phyloP scores from a whole-genome alignment of 371 early-diverging fungal genomes.

The Nosema muscidifuracis region DNA sequence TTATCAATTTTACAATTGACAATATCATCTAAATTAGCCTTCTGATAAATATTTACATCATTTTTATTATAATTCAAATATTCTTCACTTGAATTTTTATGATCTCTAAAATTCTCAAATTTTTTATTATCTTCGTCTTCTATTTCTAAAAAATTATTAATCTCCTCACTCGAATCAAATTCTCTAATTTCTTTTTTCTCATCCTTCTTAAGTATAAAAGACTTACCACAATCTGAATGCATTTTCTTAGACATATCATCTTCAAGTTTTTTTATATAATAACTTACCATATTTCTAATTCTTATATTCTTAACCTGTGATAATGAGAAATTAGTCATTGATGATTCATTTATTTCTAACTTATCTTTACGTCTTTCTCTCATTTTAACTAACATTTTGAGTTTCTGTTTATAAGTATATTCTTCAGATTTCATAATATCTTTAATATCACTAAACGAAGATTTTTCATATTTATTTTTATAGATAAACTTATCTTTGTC shows the following conservation, averaged over 20 bases:
- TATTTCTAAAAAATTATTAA: constrained; percentile 4
- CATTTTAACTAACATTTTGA: constrained; percentile 40
- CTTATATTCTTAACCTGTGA: constrained; percentile 49
- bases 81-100: neutral
- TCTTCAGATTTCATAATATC: constrained; percentile 20
- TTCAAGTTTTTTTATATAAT: constrained; percentile 34
- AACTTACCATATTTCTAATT: constrained; percentile 40
- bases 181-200: neutral
- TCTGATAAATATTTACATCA: neutral
- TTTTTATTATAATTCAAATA: neutral
- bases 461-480: neutral
- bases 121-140: neutral
- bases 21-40: neutral
- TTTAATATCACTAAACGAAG: neutral
- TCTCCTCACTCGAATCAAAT: neutral
- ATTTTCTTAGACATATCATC: constrained; percentile 18
- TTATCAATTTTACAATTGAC: neutral
- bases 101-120: neutral
- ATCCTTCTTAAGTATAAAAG: constrained; percentile 9
- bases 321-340: constrained; percentile 16
- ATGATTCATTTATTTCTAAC: neutral
- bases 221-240: constrained; percentile 28
- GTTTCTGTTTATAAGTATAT: constrained; percentile 23
- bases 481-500: neutral
- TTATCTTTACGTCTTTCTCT: constrained; percentile 28